Conservation (phyloP, 179 eudicot genomes). For the Monotropa hypopitys region DNA sequence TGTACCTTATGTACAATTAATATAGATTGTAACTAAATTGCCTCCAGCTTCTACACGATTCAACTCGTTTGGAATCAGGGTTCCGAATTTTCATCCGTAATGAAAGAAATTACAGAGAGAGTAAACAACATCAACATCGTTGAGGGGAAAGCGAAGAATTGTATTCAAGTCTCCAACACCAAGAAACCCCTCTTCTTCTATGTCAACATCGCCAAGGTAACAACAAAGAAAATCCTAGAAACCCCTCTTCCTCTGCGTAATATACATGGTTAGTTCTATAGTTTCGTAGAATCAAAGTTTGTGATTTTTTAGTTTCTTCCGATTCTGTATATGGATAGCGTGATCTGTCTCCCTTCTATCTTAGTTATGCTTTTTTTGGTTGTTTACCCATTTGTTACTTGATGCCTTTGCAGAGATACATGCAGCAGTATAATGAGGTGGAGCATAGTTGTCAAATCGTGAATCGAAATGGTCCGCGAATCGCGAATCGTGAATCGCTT, state of each 20-base stretch:
- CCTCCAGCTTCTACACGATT: not conserved
- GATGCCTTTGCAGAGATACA: slow-evolving; percentile 26
- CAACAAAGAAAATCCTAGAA: not conserved
- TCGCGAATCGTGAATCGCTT: no score
- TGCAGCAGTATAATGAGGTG: slow-evolving; percentile 32
- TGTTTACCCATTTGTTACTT: not conserved
- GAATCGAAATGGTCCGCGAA: no score
- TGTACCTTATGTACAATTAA: not conserved
- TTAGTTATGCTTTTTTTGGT: not conserved
- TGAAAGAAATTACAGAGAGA: slow-evolving; percentile 56
- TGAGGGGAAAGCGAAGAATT: slow-evolving; percentile 52
- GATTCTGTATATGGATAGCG: not conserved
- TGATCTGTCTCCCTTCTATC: not conserved
- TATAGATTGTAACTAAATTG: not conserved
- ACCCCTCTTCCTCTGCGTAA: not conserved
- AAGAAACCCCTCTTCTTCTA: slow-evolving; percentile 49
- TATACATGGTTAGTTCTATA: not conserved
- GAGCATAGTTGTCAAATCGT: no score
- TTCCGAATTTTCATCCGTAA: slow-evolving; percentile 4
- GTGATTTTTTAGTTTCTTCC: not conserved
- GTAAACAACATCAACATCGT: slow-evolving; percentile 37
- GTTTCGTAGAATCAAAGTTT: no score
- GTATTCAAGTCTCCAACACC: slow-evolving; percentile 90
- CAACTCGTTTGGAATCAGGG: not conserved
- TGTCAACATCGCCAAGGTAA: slow-evolving; percentile 71